These are phyloP conservation scores for Mycena sanguinolenta DNA, from an alignment of 768 basidiomycete species.

Conservation along the genomic window DNA sequence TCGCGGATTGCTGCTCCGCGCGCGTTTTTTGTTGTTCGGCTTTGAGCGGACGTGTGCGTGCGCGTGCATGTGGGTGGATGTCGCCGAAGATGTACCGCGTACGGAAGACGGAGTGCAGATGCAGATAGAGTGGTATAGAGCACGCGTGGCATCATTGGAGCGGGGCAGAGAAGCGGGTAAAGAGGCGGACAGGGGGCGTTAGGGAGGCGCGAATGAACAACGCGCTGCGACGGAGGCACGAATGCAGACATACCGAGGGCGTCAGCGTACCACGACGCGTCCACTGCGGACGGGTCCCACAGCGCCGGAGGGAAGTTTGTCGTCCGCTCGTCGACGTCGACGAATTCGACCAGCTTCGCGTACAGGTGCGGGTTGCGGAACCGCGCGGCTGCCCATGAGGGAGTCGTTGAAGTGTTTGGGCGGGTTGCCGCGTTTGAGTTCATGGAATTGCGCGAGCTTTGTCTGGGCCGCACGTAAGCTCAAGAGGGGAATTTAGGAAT, in stretches of 20 bases:
- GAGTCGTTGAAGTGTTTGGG: slow-evolving; percentile 97
- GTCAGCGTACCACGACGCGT: slow-evolving; percentile 81
- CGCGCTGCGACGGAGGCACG: slow-evolving; percentile 1
- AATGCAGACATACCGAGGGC: slow-evolving; percentile 75
- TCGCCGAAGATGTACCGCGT: no score
- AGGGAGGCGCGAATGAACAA: slow-evolving; percentile 44
- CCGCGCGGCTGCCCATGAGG: slow-evolving; percentile 89
- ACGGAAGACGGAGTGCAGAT: no score
- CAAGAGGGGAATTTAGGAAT: not conserved
- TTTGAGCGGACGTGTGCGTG: slow-evolving; percentile 49
- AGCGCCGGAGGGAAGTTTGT: slow-evolving; percentile 82
- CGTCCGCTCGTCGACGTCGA: slow-evolving; percentile 90
- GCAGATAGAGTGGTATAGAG: not conserved
- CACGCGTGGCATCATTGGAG: slow-evolving; percentile 12
- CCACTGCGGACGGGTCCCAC: slow-evolving; percentile 80
- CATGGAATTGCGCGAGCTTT: slow-evolving; percentile 84
- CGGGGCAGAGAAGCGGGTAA: slow-evolving; percentile 36
- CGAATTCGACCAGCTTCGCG: slow-evolving; percentile 93
- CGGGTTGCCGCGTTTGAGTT: slow-evolving; percentile 71
- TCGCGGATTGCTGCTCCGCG: slow-evolving; percentile 69
- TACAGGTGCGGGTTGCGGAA: slow-evolving; percentile 99
- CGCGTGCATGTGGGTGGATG: not conserved
- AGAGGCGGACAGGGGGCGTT: slow-evolving; percentile 20
- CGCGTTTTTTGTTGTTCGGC: slow-evolving; percentile 74
- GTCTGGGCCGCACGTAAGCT: slow-evolving; percentile 58